Conservation (phyloP, 345 rosid species). For the Rhodomyrtus tomentosa region DNA sequence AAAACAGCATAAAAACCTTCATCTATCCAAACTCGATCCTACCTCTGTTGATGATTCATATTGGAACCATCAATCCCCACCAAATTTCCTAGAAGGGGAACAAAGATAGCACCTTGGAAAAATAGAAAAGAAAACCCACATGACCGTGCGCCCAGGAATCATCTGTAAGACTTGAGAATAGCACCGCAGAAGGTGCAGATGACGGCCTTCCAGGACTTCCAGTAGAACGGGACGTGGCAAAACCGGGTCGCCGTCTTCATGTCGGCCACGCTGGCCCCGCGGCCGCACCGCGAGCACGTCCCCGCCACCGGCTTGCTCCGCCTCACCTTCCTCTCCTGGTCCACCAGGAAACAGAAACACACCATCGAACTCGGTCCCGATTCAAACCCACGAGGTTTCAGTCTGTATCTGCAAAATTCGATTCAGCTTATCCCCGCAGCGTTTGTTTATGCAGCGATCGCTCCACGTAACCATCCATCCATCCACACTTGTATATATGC, state of each 20-base stretch:
- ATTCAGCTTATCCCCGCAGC: neutral
- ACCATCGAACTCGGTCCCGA: neutral
- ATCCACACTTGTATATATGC: neutral
- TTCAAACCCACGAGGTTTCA: neutral
- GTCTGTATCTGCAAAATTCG: neutral
- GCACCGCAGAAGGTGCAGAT: conserved; percentile 11
- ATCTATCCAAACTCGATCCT: neutral
- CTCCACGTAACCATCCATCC: neutral
- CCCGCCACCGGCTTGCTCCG: conserved; percentile 10
- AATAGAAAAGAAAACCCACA: neutral
- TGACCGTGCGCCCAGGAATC: neutral
- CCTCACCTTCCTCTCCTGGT: conserved; percentile 6
- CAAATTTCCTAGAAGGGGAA: neutral
- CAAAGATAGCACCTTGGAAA: neutral
- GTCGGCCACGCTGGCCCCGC: conserved; percentile 11
- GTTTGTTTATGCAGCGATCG: neutral
- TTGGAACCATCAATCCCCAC: neutral
- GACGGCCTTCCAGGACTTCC: conserved; percentile 9
- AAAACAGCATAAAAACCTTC: neutral
- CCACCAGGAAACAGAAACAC: conserved; percentile 11
- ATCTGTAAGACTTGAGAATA: conserved; percentile 7
- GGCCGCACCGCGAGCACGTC: conserved; percentile 5
- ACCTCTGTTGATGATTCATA: neutral
- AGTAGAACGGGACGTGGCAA: conserved; percentile 8
- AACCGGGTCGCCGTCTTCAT: conserved; percentile 8